Evolutionary conservation across 805 yeast species (phyloP).

Genomic region (Grigorovia transvaalensis): DNA sequence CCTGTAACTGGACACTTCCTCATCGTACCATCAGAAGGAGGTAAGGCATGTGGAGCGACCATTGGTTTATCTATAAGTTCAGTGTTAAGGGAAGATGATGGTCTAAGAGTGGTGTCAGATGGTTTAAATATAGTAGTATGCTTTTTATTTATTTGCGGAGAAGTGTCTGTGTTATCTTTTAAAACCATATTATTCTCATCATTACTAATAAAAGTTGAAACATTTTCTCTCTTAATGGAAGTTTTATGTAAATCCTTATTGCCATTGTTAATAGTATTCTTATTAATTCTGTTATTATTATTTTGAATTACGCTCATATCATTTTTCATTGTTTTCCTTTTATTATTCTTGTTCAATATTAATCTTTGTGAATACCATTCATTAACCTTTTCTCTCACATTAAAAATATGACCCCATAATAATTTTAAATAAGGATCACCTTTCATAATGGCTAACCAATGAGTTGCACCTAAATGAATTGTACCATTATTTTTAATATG

Average conservation of each 20-base stretch:
- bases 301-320: constrained; percentile 2
- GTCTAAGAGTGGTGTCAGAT: neutral
- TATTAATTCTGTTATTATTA: neutral
- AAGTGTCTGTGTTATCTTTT: neutral
- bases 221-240: neutral
- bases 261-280: neutral
- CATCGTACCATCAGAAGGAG: neutral
- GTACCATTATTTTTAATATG: constrained; percentile 35
- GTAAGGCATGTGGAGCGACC: constrained; percentile 6
- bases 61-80: neutral
- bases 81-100: neutral
- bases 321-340: neutral
- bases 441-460: constrained; percentile 50
- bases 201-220: neutral
- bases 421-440: constrained; percentile 48
- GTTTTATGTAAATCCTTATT: neutral
- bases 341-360: constrained; percentile 4
- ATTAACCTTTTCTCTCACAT: constrained; percentile 30
- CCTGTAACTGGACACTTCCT: constrained; percentile 22
- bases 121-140: neutral
- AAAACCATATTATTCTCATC: neutral
- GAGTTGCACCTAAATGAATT: constrained; percentile 40
- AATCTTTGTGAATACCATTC: constrained; percentile 26
- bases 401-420: constrained; percentile 41
- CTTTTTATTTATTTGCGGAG: neutral